Conservation (phyloP, 306 rosid species). For the Herpetospermum pedunculosum region DNA sequence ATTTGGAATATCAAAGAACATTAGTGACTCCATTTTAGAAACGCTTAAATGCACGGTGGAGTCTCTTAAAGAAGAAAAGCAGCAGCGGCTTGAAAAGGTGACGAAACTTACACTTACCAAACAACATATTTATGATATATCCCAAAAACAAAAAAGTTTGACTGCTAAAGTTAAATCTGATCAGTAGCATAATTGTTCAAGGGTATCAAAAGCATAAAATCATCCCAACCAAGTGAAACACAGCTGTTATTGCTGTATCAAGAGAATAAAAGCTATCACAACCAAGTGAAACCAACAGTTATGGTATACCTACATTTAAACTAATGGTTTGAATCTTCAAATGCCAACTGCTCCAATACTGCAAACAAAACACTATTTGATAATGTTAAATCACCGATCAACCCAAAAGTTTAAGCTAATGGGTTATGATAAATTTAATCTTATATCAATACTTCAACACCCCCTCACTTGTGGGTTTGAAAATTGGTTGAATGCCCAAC, state of each 20-base stretch:
- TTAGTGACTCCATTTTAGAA: slow-evolving; percentile 55
- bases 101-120: not conserved
- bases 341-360: slow-evolving; percentile 7
- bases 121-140: not conserved
- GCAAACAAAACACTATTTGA: not conserved
- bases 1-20: slow-evolving; percentile 61
- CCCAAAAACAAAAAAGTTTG: not conserved
- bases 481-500: too few species aligned
- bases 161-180: not conserved
- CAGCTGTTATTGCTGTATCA: not conserved
- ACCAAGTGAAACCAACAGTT: not conserved
- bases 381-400: too few species aligned
- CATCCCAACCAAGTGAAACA: not conserved
- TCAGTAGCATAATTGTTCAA: not conserved
- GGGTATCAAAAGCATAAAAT: not conserved
- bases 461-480: too few species aligned
- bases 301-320: not conserved
- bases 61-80: slow-evolving; percentile 75
- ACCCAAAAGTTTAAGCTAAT: too few species aligned
- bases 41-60: slow-evolving; percentile 62
- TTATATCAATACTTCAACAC: too few species aligned
- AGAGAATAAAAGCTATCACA: not conserved
- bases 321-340: not conserved
- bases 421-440: too few species aligned
- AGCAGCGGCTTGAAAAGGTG: slow-evolving; percentile 76